Evolutionary conservation across 2,329 filamentous ascomycete species (phyloP).

Genomic region (Karstenula rhodostoma): DNA sequence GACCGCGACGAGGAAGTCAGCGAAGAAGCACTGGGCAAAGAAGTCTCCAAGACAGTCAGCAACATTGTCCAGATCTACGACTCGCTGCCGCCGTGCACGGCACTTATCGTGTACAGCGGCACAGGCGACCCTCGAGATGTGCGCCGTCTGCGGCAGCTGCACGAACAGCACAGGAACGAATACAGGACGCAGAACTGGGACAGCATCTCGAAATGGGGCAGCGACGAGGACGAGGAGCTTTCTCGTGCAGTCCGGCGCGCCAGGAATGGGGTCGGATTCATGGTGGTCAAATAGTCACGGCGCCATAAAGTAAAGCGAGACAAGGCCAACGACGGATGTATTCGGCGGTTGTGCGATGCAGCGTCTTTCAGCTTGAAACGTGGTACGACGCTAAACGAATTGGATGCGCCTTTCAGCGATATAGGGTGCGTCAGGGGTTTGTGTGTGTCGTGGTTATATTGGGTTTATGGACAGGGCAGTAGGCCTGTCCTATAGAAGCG

Average conservation of each 20-base stretch:
- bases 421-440: conserved; percentile 16
- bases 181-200: conserved; percentile 70
- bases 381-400: conserved; percentile 28
- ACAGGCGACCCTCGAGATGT: conserved; percentile 68
- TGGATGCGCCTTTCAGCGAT: conserved; percentile 16
- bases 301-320: no score
- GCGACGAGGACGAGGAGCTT: conserved; percentile 68
- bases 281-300: conserved; percentile 68
- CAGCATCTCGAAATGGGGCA: conserved; percentile 70
- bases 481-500: not conserved
- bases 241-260: conserved; percentile 64
- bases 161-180: conserved; percentile 64
- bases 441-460: not conserved
- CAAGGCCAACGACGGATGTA: conserved; percentile 49
- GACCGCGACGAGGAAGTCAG: conserved; percentile 29
- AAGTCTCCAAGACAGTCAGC: conserved; percentile 60
- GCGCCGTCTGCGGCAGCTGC: conserved; percentile 63
- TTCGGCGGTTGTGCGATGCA: conserved; percentile 30
- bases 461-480: not conserved
- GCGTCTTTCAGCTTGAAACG: conserved; percentile 28
- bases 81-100: conserved; percentile 65
- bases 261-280: conserved; percentile 66
- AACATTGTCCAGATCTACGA: conserved; percentile 63
- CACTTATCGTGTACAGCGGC: conserved; percentile 70
- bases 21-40: conserved; percentile 50